phyloP scores from a whole-genome alignment of 78 protist species.

The Bigelowiella natans region DNA sequence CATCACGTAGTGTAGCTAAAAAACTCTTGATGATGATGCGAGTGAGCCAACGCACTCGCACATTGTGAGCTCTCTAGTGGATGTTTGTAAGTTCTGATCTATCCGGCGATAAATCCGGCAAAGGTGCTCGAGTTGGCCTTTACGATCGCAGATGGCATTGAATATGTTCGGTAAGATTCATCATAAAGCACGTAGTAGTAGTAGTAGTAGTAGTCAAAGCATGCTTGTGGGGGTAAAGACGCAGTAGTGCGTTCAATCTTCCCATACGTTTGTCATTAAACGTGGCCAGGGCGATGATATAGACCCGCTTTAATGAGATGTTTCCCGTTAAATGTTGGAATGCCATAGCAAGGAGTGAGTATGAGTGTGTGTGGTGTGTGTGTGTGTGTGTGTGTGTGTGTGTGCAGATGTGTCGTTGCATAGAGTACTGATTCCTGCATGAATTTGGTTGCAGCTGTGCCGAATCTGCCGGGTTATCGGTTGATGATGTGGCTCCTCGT shows the following conservation, averaged over 20 bases:
- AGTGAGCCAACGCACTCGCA: no score
- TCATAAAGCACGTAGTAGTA: neutral
- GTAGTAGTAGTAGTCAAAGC: neutral
- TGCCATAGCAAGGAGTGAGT: neutral
- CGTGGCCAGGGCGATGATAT: no score
- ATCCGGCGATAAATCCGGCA: no score
- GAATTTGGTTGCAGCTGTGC: neutral
- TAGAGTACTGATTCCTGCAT: neutral
- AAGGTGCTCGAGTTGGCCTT: constrained; percentile 72
- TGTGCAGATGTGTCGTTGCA: neutral
- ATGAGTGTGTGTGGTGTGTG: neutral
- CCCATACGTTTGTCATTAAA: no score
- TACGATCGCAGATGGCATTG: constrained; percentile 92
- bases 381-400: neutral
- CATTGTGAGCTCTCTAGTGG: no score
- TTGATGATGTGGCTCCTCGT: constrained; percentile 88
- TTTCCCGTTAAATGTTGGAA: neutral
- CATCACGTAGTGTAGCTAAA: no score
- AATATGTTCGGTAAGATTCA: constrained; percentile 45
- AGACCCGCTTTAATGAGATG: no score
- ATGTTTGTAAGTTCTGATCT: no score
- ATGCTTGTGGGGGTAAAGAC: neutral
- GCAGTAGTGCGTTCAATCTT: neutral
- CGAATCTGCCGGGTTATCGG: constrained; percentile 5
- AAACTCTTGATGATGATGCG: no score